Conservation (phyloP, 257 asterid species). For the Lycium barbarum region DNA sequence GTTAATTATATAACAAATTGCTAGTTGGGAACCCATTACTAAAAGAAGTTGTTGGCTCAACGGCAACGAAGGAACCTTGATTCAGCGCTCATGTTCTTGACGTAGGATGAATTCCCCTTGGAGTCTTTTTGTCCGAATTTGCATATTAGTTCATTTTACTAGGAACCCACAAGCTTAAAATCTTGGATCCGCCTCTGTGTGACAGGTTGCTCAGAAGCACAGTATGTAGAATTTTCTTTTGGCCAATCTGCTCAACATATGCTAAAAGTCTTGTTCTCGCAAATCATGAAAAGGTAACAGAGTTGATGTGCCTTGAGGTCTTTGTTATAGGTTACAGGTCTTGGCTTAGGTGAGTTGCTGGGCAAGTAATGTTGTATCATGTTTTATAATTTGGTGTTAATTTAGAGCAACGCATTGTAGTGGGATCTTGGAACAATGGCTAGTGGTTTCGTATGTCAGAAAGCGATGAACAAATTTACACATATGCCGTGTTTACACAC, state of each 20-base stretch:
- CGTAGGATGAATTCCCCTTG: no score
- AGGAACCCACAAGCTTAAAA: no score
- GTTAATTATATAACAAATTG: no score
- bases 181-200: no score
- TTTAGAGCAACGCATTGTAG: background rate
- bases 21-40: no score
- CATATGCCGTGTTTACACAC: background rate
- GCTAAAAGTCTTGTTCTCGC: background rate
- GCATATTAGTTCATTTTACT: no score
- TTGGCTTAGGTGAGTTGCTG: background rate
- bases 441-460: background rate
- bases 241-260: background rate
- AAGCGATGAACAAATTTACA: no score
- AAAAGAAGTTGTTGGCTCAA: no score
- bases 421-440: background rate
- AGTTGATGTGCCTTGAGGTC: background rate
- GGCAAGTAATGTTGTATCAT: background rate
- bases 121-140: no score
- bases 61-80: no score
- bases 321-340: background rate
- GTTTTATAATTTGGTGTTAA: background rate
- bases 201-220: background rate
- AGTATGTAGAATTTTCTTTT: background rate
- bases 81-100: no score
- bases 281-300: background rate